Conservation (phyloP, 164 flowering plant species). For the Vitis amurensis region DNA sequence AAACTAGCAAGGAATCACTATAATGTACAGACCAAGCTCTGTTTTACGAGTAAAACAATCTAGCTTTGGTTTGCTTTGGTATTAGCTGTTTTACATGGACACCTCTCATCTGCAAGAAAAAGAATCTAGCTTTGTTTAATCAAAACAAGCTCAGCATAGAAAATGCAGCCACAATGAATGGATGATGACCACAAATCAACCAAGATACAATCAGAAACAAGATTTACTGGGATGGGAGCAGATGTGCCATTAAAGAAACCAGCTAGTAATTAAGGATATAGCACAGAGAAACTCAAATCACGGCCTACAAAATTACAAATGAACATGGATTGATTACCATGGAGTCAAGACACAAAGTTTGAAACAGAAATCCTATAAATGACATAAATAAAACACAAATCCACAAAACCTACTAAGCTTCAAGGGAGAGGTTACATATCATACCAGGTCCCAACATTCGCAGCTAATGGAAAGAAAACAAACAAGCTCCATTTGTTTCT, state of each 20-base stretch:
- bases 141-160: too few relatives aligned
- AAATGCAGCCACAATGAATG: too few relatives aligned
- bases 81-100: too few relatives aligned
- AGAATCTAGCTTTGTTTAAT: too few relatives aligned
- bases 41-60: too few relatives aligned
- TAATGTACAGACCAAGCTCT: too few relatives aligned
- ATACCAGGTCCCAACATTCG: slow-evolving; percentile 23
- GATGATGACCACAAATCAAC: too few relatives aligned
- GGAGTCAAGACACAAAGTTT: slow-evolving; percentile 10
- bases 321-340: slow-evolving; percentile 20
- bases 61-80: too few relatives aligned
- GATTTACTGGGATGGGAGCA: background rate
- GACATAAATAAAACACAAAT: slow-evolving; percentile 17
- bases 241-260: background rate
- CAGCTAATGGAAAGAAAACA: slow-evolving; percentile 13
- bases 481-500: slow-evolving; percentile 15
- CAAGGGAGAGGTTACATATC: slow-evolving; percentile 14
- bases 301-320: slow-evolving; percentile 19
- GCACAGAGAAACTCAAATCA: slow-evolving; percentile 5
- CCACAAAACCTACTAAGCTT: slow-evolving; percentile 25
- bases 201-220: too few relatives aligned
- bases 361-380: slow-evolving; percentile 19
- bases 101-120: too few relatives aligned
- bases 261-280: slow-evolving; percentile 5
- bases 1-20: too few relatives aligned